Evolutionary conservation across 2,329 filamentous ascomycete genomes (phyloP).

Genomic region (Metarhizium rileyi): DNA sequence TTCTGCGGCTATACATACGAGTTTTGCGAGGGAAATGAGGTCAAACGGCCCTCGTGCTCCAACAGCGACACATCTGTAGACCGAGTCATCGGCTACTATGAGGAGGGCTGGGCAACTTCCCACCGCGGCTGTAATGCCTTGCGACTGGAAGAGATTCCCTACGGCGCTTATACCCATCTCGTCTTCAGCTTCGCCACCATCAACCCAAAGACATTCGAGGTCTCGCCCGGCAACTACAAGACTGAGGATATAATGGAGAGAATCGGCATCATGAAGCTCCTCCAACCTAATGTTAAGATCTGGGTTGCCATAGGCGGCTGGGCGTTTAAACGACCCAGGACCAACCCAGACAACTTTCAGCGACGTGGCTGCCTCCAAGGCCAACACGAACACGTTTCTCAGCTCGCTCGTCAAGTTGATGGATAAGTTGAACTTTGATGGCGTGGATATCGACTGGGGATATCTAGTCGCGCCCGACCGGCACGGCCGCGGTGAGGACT

Average conservation of each 20-base stretch:
- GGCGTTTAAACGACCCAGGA: constrained; percentile 26
- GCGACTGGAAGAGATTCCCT: constrained; percentile 14
- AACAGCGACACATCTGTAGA: constrained; percentile 1
- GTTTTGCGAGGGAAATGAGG: constrained; percentile 7
- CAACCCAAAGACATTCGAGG: constrained; percentile 16
- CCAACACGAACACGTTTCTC: constrained; percentile 25
- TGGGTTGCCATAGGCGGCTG: constrained; percentile 33
- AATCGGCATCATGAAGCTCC: too few relatives aligned
- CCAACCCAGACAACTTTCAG: constrained; percentile 16
- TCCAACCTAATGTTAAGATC: constrained; percentile 21
- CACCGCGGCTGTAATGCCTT: constrained; percentile 11
- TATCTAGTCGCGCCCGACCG: constrained; percentile 17
- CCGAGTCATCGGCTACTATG: constrained; percentile 20
- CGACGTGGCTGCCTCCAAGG: constrained; percentile 15
- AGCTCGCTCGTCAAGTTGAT: constrained; percentile 18
- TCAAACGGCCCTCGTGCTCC: constrained; percentile 6
- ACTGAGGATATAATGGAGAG: too few relatives aligned
- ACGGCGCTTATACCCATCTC: constrained; percentile 18
- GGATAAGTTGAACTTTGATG: constrained; percentile 8
- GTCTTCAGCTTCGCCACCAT: constrained; percentile 24
- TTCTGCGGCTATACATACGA: constrained; percentile 15
- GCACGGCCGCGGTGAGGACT: constrained; percentile 13
- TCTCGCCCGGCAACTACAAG: not conserved
- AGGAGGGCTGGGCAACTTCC: constrained; percentile 16
- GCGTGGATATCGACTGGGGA: not conserved